A percentile compares a stretch with the other conserved stretches of the same genome.
Evolutionary conservation across 2,329 filamentous ascomycete genomes (phyloP).

Genomic region (Ophiostoma triangulosporum): DNA sequence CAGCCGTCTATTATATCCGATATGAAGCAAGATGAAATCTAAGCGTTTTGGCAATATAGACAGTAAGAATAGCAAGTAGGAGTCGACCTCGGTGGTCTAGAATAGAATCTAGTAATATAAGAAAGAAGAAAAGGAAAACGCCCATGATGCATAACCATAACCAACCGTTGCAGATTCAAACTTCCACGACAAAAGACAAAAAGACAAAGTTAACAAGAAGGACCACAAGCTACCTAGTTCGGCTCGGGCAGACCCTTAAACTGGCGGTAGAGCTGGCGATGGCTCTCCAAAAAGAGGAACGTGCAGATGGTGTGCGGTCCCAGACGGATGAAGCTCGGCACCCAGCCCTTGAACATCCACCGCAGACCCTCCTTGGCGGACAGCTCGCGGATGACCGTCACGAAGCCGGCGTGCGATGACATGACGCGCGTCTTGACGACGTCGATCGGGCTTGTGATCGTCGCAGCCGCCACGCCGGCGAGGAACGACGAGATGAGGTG

Average conservation of each 20-base stretch:
- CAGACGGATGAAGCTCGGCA: conserved; percentile 57
- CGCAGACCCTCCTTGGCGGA: conserved; percentile 55
- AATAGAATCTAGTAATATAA: not conserved
- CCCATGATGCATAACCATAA: not conserved
- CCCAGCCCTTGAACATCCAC: conserved; percentile 88
- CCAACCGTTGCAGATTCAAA: not conserved
- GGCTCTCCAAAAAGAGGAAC: conserved; percentile 75
- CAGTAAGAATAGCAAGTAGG: too few species aligned
- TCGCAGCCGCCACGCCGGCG: conserved; percentile 72
- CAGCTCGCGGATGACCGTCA: conserved; percentile 53
- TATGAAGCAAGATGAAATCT: not conserved
- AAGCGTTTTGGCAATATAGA: too few species aligned
- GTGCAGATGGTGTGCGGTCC: conserved; percentile 76
- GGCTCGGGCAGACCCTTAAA: conserved; percentile 29
- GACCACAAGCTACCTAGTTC: not conserved
- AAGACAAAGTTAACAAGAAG: not conserved
- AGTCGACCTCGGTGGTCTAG: not conserved
- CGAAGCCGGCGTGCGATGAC: conserved; percentile 42
- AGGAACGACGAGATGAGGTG: conserved; percentile 69
- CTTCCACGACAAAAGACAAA: not conserved
- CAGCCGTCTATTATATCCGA: not conserved
- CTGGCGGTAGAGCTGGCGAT: conserved; percentile 62
- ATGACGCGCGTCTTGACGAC: conserved; percentile 85
- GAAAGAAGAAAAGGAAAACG: not conserved
- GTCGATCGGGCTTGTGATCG: conserved; percentile 72